These are phyloP conservation scores for Carex cristatella DNA, from an alignment of 176 grass and related monocot genomes.

Conservation along the genomic window DNA sequence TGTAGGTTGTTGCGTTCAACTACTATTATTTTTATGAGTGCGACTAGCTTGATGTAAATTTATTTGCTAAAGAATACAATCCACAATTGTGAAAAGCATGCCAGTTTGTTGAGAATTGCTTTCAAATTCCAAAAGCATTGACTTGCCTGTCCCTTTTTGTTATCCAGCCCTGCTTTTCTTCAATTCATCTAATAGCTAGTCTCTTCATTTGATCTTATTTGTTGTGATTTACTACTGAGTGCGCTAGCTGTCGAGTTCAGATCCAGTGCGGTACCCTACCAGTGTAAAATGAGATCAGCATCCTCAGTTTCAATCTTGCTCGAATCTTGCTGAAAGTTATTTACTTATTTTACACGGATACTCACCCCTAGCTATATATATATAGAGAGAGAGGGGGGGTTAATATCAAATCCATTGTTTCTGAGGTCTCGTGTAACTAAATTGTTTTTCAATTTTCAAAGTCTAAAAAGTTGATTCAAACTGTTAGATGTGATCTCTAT, in stretches of 20 bases:
- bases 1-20: neutral
- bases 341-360: no score
- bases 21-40: neutral
- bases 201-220: neutral
- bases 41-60: slow-evolving; percentile 13
- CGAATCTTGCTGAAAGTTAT: no score
- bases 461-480: no score
- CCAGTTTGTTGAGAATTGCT: neutral
- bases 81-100: neutral
- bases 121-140: neutral
- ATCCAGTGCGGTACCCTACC: no score
- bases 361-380: no score
- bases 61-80: neutral
- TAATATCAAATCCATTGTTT: no score
- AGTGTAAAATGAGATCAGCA: no score
- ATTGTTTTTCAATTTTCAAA: no score
- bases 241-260: neutral
- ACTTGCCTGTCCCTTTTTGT: neutral
- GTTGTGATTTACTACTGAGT: neutral
- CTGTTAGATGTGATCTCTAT: no score
- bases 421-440: no score
- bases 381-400: no score
- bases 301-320: no score
- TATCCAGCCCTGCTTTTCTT: neutral
- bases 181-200: neutral